phyloP scores from a whole-genome alignment of 2,329 filamentous ascomycete species.

The Hypoxylon sp. region DNA sequence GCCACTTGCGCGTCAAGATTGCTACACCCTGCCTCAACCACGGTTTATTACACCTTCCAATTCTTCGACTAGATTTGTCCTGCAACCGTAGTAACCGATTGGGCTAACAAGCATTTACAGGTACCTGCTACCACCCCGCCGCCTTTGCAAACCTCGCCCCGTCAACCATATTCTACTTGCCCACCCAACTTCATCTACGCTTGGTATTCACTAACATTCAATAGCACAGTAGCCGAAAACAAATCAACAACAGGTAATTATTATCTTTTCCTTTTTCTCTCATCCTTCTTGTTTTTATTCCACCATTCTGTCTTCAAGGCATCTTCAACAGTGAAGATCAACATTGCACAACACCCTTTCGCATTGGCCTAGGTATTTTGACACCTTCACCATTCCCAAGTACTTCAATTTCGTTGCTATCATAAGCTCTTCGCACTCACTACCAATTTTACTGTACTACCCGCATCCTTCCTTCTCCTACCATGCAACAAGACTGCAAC shows the following conservation, averaged over 20 bases:
- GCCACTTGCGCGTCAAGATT: background rate
- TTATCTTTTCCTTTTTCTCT: background rate
- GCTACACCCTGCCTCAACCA: background rate
- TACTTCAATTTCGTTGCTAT: background rate
- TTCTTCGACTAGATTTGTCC: background rate
- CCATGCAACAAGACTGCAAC: background rate
- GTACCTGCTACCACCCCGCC: background rate
- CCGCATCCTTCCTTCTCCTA: background rate
- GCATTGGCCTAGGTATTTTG: background rate
- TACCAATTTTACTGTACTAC: background rate
- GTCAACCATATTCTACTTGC: background rate
- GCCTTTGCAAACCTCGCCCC: background rate
- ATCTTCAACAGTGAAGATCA: background rate
- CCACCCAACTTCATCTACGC: background rate
- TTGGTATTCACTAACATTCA: constrained; percentile 7
- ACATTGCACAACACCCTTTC: background rate
- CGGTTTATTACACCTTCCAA: background rate
- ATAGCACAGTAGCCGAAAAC: background rate
- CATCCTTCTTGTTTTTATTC: background rate
- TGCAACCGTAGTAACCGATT: background rate
- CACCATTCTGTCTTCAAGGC: background rate
- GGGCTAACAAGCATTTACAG: background rate
- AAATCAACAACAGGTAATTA: background rate
- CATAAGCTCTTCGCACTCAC: background rate
- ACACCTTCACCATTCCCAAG: background rate